Evolutionary conservation across 805 yeast genomes (phyloP), one percentile per base, ranked within the genome.

Genomic region (Monosporozyma solicola): DNA sequence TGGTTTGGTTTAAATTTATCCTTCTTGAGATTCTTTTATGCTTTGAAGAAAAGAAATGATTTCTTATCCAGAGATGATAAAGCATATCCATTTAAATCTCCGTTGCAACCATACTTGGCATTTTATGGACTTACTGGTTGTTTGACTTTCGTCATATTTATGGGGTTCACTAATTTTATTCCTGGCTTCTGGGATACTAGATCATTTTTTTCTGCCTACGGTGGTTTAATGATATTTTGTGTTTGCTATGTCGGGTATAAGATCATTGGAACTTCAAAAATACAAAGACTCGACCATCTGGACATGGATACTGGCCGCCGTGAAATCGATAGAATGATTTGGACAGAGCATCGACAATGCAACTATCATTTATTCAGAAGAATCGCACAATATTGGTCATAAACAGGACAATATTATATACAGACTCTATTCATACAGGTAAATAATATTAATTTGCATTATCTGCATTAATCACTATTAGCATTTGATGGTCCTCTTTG

Each of bases 221-320:
- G 87, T 8, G 77, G 85, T 0, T 63, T 81, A 49, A 71, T 83
- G 50, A 61, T 82, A 5, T 82, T 83, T 64, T 67, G 70, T 1
- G 59, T 77, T 0, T 73, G 80, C 41, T 85, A 78, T 59, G 16
- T 74, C 32, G 78, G 80, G 1, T 83, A 84, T 67, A 83, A 82
- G 61, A 44, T 81, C 0, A 62, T 82, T 15, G 77, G 81, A 54
- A 80, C 87, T 9, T 82, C 91, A 1, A 77, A 80, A 57, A 71
- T 84, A 10, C 86, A 82, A 51, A 76, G 87, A 49, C 69, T 87
- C 47, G 91, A 85, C 59, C 84, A 86, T 47, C 65, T 88, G 55
- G 95, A 89, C 66, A 77, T 85, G 64, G 96, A 89, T 66, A 78
- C 88, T 0, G 96, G 96, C 2, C 73, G 96, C 60, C 75, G 94